These are phyloP conservation scores for Yarrowia bubula DNA, from an alignment of 805 yeast genomes.

Conservation along the genomic window DNA sequence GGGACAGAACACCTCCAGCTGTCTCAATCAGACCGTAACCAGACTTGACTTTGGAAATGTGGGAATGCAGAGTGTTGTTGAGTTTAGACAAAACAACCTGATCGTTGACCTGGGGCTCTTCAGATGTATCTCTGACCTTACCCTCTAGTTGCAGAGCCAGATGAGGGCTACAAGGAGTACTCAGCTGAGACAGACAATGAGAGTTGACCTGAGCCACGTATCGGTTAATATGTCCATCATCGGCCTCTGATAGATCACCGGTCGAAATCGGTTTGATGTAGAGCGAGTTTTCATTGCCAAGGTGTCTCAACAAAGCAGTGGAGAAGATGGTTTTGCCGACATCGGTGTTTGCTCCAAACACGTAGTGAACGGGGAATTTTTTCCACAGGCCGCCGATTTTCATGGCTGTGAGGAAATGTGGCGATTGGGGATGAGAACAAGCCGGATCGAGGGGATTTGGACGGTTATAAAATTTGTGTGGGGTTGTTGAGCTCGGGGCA, in stretches of 20 bases:
- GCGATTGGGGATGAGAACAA: neutral
- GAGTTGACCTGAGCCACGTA: slow-evolving; percentile 27
- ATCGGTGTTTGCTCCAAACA: slow-evolving; percentile 36
- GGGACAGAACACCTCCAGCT: slow-evolving; percentile 34
- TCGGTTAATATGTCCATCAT: slow-evolving; percentile 29
- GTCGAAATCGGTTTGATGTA: slow-evolving; percentile 35
- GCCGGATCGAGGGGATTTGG: neutral
- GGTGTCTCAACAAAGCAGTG: slow-evolving; percentile 28
- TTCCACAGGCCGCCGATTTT: slow-evolving; percentile 23
- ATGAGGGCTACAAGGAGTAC: slow-evolving; percentile 33
- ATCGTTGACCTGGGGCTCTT: slow-evolving; percentile 9
- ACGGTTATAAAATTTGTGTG: neutral
- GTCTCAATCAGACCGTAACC: slow-evolving; percentile 33
- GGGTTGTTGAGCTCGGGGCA: slow-evolving; percentile 6
- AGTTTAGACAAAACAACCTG: slow-evolving; percentile 13
- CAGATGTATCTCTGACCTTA: neutral
- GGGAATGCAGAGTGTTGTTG: neutral
- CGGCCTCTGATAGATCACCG: slow-evolving; percentile 32
- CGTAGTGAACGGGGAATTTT: slow-evolving; percentile 23
- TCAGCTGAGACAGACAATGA: slow-evolving; percentile 29
- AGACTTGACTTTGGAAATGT: neutral
- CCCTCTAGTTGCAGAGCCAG: slow-evolving; percentile 28
- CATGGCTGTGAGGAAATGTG: neutral
- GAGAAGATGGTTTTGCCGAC: slow-evolving; percentile 35
- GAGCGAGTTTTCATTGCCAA: slow-evolving; percentile 19